Evolutionary conservation across 768 basidiomycete species (phyloP).

Genomic region (Guyanaporus albipodus): DNA sequence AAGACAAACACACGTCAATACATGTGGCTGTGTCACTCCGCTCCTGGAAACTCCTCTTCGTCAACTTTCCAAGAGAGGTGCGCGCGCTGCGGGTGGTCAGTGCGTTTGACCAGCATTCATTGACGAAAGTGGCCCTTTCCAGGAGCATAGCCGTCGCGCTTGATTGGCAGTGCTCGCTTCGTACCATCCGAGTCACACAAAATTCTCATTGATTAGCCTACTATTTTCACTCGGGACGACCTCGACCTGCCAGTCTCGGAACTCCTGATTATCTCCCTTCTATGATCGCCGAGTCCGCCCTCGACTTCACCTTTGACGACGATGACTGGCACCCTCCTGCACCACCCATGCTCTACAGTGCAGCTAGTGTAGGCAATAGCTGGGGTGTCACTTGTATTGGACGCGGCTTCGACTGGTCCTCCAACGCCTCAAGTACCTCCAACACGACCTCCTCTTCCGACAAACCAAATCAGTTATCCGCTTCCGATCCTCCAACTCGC

Average conservation of each 20-base stretch:
- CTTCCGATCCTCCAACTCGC: slow-evolving; percentile 13
- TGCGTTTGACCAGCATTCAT: not conserved
- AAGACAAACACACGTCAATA: slow-evolving; percentile 27
- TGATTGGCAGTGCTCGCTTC: slow-evolving; percentile 1
- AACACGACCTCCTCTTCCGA: slow-evolving; percentile 6
- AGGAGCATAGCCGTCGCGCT: too few relatives aligned
- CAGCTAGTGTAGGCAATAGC: slow-evolving; percentile 69
- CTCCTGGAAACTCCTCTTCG: not conserved
- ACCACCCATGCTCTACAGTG: slow-evolving; percentile 49
- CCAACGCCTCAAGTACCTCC: slow-evolving; percentile 26
- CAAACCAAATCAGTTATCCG: slow-evolving; percentile 4
- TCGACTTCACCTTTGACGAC: slow-evolving; percentile 64
- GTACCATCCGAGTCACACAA: not conserved
- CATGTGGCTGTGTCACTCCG: slow-evolving; percentile 19
- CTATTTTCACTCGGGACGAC: not conserved
- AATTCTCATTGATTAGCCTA: not conserved
- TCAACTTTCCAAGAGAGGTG: not conserved
- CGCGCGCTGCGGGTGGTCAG: not conserved
- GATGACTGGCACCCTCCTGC: slow-evolving; percentile 63
- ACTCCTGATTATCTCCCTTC: not conserved
- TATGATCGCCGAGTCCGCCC: slow-evolving; percentile 58
- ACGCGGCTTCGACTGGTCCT: slow-evolving; percentile 74
- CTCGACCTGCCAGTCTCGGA: not conserved
- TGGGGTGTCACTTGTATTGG: slow-evolving; percentile 87
- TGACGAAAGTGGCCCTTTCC: not conserved